Evolutionary conservation across 75 land plant species (phyloP), one percentile per base, ranked within the genome.

Genomic region (Pseudotsuga menziesii): DNA sequence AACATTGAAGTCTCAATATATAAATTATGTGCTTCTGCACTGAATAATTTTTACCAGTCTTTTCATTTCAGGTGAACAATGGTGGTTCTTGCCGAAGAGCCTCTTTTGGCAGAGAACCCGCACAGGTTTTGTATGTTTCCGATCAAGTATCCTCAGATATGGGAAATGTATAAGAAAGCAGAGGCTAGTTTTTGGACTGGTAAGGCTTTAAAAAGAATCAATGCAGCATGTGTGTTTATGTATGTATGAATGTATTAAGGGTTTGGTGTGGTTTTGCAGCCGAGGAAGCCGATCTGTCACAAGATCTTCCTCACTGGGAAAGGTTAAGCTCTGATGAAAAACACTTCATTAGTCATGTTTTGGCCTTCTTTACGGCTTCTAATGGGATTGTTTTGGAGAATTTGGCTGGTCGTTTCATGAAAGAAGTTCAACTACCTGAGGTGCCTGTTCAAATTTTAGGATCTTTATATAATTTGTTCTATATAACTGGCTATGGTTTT

Each of bases 91-190:
- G 80, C 78, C 0, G 86, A 82, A 59, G 97, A 94, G 81, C 97
- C 96, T 0, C 79, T 93, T 39, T 82, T 93, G 41, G 86, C 81
- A 22, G 83, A 85, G 4, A 93, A 93, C 74, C 94, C 96, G 1
- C 92, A 89, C 41, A 83, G 97, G 32, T 94, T 92, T 79, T 90
- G 89, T 32, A 92, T 94, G 97, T 94, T 94, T 79, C 97, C 97
- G 13, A 88, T 94, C 78, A 82, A 79, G 69, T 94, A 88, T 81
- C 95, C 90, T 0, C 62, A 75, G 57, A 82, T 94, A 20, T 94
- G 97, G 97, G 95, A 94, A 72, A 87, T 94, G 92, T 94, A 92
- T 76, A 94, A 94, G 88, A 94, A 94, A 80, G 97, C 92, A 57
- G 91, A 89, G 74, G 75, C 23, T 52, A 83, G 88, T 22, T 89